Evolutionary conservation across 306 rosid species (phyloP).

Genomic region (Cicer yamashitae): DNA sequence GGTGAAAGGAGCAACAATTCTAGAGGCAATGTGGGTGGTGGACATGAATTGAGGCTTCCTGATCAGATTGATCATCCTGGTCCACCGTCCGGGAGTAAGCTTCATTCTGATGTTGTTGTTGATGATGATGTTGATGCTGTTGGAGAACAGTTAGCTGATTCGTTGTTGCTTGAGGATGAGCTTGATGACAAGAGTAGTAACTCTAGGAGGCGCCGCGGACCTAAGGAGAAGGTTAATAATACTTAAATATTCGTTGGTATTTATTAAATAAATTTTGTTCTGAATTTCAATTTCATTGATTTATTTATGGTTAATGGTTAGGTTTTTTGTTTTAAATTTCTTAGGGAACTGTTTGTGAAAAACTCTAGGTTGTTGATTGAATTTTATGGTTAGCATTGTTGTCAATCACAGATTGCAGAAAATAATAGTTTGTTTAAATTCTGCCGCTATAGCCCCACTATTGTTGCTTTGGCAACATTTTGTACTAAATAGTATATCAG

Average conservation of each 20-base stretch:
- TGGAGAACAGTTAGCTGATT: constrained; percentile 67
- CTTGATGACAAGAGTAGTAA: constrained; percentile 59
- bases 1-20: constrained; percentile 42
- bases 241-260: constrained; percentile 24
- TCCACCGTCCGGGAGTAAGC: constrained; percentile 60
- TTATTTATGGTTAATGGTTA: background rate
- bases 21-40: constrained; percentile 42
- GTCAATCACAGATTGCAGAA: too few species aligned
- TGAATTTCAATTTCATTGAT: background rate
- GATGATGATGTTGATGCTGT: constrained; percentile 51
- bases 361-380: background rate
- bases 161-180: constrained; percentile 70
- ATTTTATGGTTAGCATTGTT: background rate
- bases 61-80: constrained; percentile 73
- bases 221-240: constrained; percentile 69
- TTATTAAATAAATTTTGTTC: background rate
- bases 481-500: too few species aligned
- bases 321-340: constrained; percentile 7
- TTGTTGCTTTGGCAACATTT: too few species aligned
- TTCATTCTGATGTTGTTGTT: constrained; percentile 45
- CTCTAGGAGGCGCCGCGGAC: constrained; percentile 50
- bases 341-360: constrained; percentile 4
- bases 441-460: too few species aligned
- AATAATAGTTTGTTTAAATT: too few species aligned
- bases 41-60: constrained; percentile 46